phyloP scores from a whole-genome alignment of 805 yeast species.

The Yamadazyma laniorum region DNA sequence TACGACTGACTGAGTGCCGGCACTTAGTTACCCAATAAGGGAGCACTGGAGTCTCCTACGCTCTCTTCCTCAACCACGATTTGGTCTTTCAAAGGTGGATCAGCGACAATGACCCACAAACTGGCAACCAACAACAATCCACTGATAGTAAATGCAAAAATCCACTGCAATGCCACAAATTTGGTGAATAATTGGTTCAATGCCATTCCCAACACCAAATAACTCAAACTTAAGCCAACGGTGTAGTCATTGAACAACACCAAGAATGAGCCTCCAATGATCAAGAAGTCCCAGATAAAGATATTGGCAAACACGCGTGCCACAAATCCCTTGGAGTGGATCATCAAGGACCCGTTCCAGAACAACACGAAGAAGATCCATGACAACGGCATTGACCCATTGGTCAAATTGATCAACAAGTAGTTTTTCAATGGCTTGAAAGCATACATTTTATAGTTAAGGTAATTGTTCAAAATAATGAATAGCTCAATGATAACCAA shows the following conservation, averaged over 20 bases:
- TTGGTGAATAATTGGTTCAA: constrained; percentile 67
- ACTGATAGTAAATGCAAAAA: constrained; percentile 70
- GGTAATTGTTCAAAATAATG: constrained; percentile 55
- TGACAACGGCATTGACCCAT: constrained; percentile 66
- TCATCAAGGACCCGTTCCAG: constrained; percentile 83
- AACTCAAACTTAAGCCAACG: constrained; percentile 56
- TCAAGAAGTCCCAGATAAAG: constrained; percentile 72
- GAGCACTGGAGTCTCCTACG: constrained; percentile 27
- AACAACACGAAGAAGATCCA: constrained; percentile 74
- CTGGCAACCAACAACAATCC: constrained; percentile 54
- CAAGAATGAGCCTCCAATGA: constrained; percentile 60
- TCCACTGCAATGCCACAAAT: constrained; percentile 80
- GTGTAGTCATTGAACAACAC: constrained; percentile 68
- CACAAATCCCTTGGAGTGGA: constrained; percentile 57
- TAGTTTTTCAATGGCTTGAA: constrained; percentile 52
- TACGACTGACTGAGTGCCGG: too few species aligned
- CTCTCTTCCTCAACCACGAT: constrained; percentile 15
- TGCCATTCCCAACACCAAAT: constrained; percentile 63
- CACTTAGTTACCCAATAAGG: constrained; percentile 24
- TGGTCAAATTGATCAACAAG: constrained; percentile 62
- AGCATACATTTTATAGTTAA: constrained; percentile 57
- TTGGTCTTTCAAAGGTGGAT: constrained; percentile 12
- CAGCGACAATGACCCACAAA: constrained; percentile 39
- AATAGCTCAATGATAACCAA: constrained; percentile 57
- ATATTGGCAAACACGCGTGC: constrained; percentile 71